Percentiles rank a stretch among this genome's conserved stretches.
These are phyloP conservation scores for Eremothecium sinecaudum DNA, from an alignment of 1,139 yeast species.

Conservation along the genomic window DNA sequence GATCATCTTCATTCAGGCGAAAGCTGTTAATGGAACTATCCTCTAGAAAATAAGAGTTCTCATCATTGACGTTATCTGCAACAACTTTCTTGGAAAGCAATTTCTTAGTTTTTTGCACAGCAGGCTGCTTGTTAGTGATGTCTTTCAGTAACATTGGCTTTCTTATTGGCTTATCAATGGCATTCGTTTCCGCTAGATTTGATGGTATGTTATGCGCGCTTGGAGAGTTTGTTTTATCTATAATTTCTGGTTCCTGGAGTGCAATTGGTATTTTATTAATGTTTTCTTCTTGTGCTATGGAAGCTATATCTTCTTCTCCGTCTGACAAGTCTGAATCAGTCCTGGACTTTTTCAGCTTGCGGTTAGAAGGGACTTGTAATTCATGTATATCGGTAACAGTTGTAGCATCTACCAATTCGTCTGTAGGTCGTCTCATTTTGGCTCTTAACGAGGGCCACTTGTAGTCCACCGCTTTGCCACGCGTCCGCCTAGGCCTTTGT, in stretches of 20 bases:
- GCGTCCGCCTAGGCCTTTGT: conserved; percentile 34
- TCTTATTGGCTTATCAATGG: conserved; percentile 1
- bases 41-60: conserved; percentile 11
- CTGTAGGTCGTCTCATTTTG: conserved; percentile 64
- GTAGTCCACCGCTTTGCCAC: conserved; percentile 52
- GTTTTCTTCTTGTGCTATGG: background rate
- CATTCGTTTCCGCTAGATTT: background rate
- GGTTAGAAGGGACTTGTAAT: conserved; percentile 19
- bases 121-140: conserved; percentile 18
- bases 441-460: conserved; percentile 58
- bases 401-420: conserved; percentile 48
- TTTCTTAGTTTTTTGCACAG: conserved; percentile 13
- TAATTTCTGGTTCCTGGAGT: background rate
- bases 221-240: background rate
- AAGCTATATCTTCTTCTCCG: conserved; percentile 1
- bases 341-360: conserved; percentile 5
- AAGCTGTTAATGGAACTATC: conserved; percentile 9
- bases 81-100: conserved; percentile 25
- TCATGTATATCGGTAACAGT: conserved; percentile 28
- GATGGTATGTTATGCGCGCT: background rate
- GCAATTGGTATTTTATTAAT: background rate
- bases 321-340: background rate
- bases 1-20: conserved; percentile 15
- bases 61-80: conserved; percentile 23
- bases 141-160: conserved; percentile 14